Evolutionary conservation across 352 stramenopile genomes (phyloP), one percentile per base, ranked within the genome.

Genomic region (Globisporangium recalcitrans): DNA sequence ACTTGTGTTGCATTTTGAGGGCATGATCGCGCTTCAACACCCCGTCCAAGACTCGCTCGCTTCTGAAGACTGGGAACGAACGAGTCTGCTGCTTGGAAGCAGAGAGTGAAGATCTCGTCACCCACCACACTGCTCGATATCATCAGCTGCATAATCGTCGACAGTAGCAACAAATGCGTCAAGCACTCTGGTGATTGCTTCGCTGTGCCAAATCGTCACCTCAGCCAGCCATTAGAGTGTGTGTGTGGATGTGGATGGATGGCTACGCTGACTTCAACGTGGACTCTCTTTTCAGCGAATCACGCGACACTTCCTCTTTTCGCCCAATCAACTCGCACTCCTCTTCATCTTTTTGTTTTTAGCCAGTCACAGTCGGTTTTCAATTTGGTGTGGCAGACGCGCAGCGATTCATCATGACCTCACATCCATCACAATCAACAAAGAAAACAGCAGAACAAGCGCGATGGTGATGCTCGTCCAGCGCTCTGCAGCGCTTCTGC

Each of bases 401-500:
- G 55, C 55, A 42, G 19, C 53, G 34, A 27, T 51, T 31, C 5
- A 27, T 24, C 40, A 21, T 9, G 24, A 40, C 49, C 49, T 16
- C 49, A 55, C 16, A 55, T 55, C 16, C 8, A 27, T 10, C 6
- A 7, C 7, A n/a, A n/a, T n/a, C 47, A 55, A 36, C 19, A 1
- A 40, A 36, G 34, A 29, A 26, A 60, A 2, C 13, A 60, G 7
- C 31, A 57, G 1, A 31, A 38, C 29, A 16, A 57, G 4, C 13
- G n/a, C 21, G 16, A 56, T 53, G 42, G 46, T 40, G 31, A 58
- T 58, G 58, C 34, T 58, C 9, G 22, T 58, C 14, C 58, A 64
- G 48, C 58, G 58, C 32, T 47, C 51, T 24, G 26, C 47, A n/a
- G 16, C 24, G 19, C 44, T 44, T 32, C 47, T 63, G 32, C 47